phyloP scores from a whole-genome alignment of 305 asterid species.

The Andrographis paniculata region DNA sequence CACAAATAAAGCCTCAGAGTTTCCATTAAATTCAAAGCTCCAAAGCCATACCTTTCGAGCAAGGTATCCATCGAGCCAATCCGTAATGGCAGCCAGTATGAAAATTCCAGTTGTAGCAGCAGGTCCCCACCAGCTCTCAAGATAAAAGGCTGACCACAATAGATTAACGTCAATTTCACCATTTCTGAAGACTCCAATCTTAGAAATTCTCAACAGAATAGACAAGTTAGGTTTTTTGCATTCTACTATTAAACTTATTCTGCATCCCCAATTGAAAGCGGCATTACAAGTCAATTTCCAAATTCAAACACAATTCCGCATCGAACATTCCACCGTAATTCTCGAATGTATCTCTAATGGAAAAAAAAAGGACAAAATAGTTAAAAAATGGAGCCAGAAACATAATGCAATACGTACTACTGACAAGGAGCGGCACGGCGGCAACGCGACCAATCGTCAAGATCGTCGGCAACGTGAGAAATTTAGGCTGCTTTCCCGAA shows the following conservation, averaged over 20 bases:
- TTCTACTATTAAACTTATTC: too few species aligned
- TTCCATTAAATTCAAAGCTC: constrained; percentile 11
- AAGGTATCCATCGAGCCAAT: constrained; percentile 97
- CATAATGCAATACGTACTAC: constrained; percentile 39
- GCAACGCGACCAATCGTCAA: constrained; percentile 85
- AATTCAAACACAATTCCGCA: too few species aligned
- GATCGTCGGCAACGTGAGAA: constrained; percentile 88
- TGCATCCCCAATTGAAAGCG: too few species aligned
- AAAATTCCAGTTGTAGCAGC: constrained; percentile 69
- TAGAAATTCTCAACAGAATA: constrained; percentile 10
- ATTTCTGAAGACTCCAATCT: constrained; percentile 3
- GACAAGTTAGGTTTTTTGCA: background rate
- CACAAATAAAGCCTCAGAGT: constrained; percentile 7
- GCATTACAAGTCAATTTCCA: too few species aligned
- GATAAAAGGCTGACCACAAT: constrained; percentile 59
- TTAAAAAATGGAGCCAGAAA: background rate
- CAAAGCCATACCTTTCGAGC: constrained; percentile 70
- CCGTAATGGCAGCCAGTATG: constrained; percentile 79
- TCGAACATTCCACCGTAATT: too few species aligned
- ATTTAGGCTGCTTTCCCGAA: too few species aligned
- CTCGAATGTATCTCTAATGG: background rate
- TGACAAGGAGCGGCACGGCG: constrained; percentile 64
- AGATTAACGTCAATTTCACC: constrained; percentile 20
- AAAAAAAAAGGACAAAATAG: too few species aligned
- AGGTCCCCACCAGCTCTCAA: constrained; percentile 88